A percentile compares a stretch with the other conserved stretches of the same genome.
These are phyloP conservation scores for Fusarium graminum DNA, from an alignment of 2,329 filamentous ascomycete genomes.

Conservation along the genomic window DNA sequence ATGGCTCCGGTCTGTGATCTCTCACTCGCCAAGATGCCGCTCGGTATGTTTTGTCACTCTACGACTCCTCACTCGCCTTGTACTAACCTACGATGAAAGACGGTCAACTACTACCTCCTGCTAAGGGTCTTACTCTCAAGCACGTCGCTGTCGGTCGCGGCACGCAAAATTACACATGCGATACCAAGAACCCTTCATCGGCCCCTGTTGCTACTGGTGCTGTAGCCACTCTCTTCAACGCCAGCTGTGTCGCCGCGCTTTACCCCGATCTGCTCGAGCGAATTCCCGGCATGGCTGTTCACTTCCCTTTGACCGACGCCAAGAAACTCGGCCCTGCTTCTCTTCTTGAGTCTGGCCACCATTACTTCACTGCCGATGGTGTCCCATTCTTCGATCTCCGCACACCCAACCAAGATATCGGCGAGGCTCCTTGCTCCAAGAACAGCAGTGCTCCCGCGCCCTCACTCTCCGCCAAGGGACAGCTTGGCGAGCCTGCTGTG, in stretches of 20 bases:
- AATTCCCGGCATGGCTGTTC: constrained; percentile 76
- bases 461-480: constrained; percentile 68
- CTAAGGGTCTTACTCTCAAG: constrained; percentile 72
- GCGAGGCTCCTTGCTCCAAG: constrained; percentile 73
- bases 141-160: constrained; percentile 90
- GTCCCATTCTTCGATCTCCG: constrained; percentile 87
- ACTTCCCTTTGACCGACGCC: constrained; percentile 68
- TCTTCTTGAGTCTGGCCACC: constrained; percentile 77
- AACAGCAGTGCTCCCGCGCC: constrained; percentile 73
- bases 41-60: constrained; percentile 57
- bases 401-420: constrained; percentile 65
- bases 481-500: constrained; percentile 75
- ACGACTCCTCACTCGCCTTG: background rate
- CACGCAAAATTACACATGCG: constrained; percentile 94
- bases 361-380: constrained; percentile 80
- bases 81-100: constrained; percentile 33
- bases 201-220: constrained; percentile 78
- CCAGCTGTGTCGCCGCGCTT: constrained; percentile 79
- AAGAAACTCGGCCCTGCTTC: constrained; percentile 67
- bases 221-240: constrained; percentile 87
- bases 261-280: constrained; percentile 74
- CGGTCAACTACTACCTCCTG: constrained; percentile 70
- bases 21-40: constrained; percentile 64
- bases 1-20: constrained; percentile 66
- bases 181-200: constrained; percentile 68